Evolutionary conservation across 192 early-diverging fungal species (phyloP).

Genomic region (Coemansia sp.): DNA sequence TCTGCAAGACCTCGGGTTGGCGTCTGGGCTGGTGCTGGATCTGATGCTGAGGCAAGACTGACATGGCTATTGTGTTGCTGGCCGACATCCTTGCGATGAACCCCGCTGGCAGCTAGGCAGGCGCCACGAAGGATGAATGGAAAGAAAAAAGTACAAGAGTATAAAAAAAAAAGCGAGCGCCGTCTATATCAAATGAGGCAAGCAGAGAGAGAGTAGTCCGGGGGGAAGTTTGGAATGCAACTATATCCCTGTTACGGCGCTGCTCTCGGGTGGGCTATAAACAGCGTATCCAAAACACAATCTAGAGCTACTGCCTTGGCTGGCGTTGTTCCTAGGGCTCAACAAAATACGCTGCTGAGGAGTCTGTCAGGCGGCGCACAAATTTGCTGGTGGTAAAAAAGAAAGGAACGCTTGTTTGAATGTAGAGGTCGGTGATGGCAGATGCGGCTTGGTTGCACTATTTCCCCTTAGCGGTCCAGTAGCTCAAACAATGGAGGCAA

Average conservation of each 20-base stretch:
- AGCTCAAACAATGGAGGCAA: not conserved
- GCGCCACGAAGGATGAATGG: not conserved
- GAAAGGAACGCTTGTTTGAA: not conserved
- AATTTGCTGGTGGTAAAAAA: not conserved
- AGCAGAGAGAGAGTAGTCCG: not conserved
- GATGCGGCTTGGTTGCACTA: slow-evolving; percentile 5
- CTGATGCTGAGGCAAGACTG: not conserved
- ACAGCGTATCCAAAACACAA: slow-evolving; percentile 9
- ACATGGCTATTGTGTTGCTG: slow-evolving; percentile 4
- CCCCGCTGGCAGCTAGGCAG: slow-evolving; percentile 3
- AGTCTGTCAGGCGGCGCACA: not conserved
- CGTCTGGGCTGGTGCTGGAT: not conserved
- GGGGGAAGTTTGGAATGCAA: not conserved
- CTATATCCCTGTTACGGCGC: slow-evolving; percentile 3
- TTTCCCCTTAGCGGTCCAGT: slow-evolving; percentile 2
- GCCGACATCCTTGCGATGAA: not conserved
- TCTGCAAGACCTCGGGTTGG: not conserved
- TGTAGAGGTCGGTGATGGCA: not conserved
- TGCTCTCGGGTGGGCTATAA: not conserved
- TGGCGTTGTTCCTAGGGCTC: slow-evolving; percentile 3
- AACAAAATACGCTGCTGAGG: not conserved
- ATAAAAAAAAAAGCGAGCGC: not conserved
- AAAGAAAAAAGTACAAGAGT: slow-evolving; percentile 1
- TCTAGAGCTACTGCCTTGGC: slow-evolving; percentile 4
- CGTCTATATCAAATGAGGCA: slow-evolving; percentile 1